Base-by-base conservation (phyloP, 202 grass and related monocot species). In the Eragrostis tef region DNA sequence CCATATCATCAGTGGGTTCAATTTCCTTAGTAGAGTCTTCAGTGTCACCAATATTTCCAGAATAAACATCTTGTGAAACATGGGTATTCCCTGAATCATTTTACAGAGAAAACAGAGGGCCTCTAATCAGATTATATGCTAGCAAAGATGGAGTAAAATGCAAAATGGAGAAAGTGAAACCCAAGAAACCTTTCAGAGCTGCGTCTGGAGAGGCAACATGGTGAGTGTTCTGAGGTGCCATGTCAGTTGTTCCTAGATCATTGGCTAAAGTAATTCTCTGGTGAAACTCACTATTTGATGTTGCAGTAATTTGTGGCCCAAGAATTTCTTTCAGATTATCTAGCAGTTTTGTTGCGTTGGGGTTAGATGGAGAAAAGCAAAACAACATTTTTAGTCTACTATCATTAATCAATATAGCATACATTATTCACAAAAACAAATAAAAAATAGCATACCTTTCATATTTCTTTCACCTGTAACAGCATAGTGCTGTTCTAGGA, bases 401-500 rank as follows among this genome's bases (percentile, higher is more conserved):
- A 46, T 67, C 34, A 52, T 78, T 22, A 50, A 82, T 67, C 58
- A 86, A 59, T 52, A 64, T 7, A 81, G 8, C 24, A 70, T 86
- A 86, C 84, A 45, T 63, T 74, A 39, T 39, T 39, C 34, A 39
- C 34, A 39, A 3, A 31, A 31, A 31, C 2, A 31, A 39, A 39
- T 39, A 39, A 39, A 86, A 59, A 44, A 64, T 7, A 81, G 8
- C 24, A 70, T 86, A 86, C 84, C 68, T 63, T 79, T 64, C 70
- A 79, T 64, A 19, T 62, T 48, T 79, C 26, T 78, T 58, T 79
- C 79, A 60, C 20, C 67, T 26, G 73, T 79, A 86, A 90, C 62
- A 75, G 15, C 79, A 79, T 56, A 63, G 68, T 86, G 74, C 20
- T 79, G 50, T 73, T 90, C 88, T 69, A 83, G 26, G 83, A 78